Evolutionary conservation across 441 rosid species (phyloP).

Genomic region (Pelargonium cotyledonis): DNA sequence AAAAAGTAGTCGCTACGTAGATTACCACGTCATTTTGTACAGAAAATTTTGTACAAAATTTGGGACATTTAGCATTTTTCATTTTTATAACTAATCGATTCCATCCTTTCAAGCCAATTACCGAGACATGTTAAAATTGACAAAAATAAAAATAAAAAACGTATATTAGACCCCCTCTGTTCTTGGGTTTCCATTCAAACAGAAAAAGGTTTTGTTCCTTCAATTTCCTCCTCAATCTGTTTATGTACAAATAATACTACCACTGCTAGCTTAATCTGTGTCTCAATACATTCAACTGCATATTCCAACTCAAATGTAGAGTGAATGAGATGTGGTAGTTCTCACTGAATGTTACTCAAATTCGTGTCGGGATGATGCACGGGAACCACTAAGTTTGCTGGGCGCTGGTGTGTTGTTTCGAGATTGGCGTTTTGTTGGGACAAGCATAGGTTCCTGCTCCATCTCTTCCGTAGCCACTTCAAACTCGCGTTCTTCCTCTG

Average conservation of each 20-base stretch:
- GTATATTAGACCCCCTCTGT: no score
- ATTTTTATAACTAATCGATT: no score
- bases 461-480: slow-evolving; percentile 21
- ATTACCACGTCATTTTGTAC: no score
- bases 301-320: not conserved
- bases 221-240: not conserved
- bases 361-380: slow-evolving; percentile 38
- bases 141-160: no score
- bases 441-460: slow-evolving; percentile 47
- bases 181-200: no score
- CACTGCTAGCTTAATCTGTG: not conserved
- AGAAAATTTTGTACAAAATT: no score
- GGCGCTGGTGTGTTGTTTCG: slow-evolving; percentile 73
- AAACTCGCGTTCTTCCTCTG: slow-evolving; percentile 28
- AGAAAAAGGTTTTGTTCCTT: not conserved
- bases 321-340: not conserved
- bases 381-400: slow-evolving; percentile 58
- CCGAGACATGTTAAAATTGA: no score
- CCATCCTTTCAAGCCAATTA: no score
- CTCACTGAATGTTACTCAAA: slow-evolving; percentile 20
- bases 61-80: no score
- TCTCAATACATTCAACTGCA: not conserved
- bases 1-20: no score
- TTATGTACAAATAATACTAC: not conserved
- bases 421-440: slow-evolving; percentile 78